Evolutionary conservation across 2,329 filamentous ascomycete species (phyloP).

Genomic region (Lithohypha guttulata): DNA sequence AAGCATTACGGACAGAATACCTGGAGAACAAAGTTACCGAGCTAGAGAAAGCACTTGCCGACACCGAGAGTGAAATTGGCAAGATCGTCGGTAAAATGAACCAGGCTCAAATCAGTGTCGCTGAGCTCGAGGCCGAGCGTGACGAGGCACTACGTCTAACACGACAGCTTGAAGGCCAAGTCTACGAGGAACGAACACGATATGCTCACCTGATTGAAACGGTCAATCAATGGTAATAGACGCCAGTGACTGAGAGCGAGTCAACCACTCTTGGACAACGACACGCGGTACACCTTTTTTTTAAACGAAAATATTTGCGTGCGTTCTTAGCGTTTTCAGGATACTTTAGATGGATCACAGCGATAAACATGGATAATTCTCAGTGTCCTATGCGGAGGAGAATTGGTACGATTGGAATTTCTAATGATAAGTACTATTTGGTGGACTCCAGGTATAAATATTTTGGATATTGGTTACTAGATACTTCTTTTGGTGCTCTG

Average conservation of each 20-base stretch:
- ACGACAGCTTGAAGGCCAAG: constrained; percentile 54
- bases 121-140: constrained; percentile 55
- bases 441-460: no score
- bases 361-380: no score
- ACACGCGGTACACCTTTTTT: not conserved
- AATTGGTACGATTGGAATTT: no score
- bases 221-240: constrained; percentile 3
- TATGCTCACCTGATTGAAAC: constrained; percentile 8
- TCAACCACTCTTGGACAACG: not conserved
- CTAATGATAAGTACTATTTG: no score
- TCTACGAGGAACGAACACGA: constrained; percentile 53
- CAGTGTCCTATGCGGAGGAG: no score
- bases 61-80: constrained; percentile 73
- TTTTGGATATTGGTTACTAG: no score
- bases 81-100: constrained; percentile 76
- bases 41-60: constrained; percentile 67
- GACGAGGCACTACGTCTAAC: constrained; percentile 66
- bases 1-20: constrained; percentile 61
- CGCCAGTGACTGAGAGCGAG: no score
- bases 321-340: no score
- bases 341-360: no score
- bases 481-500: no score
- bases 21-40: constrained; percentile 72
- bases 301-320: no score
- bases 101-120: constrained; percentile 69